phyloP scores from a whole-genome alignment of 345 rosid species.

The Salix suchowensis region DNA sequence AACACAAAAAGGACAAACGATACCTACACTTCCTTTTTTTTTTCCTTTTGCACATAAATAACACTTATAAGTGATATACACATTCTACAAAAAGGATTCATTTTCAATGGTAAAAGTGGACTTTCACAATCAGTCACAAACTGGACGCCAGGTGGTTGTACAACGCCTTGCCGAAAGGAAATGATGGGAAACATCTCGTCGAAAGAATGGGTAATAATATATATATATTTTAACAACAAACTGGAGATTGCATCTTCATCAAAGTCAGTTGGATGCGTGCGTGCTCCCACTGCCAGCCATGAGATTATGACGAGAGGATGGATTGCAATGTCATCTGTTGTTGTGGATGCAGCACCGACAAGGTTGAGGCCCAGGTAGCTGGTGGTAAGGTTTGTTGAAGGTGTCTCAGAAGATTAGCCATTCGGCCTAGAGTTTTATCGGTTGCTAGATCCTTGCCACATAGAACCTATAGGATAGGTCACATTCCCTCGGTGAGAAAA shows the following conservation, averaged over 20 bases:
- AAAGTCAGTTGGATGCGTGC: conserved; percentile 10
- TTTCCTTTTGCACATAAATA: conserved; percentile 3
- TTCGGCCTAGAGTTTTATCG: conserved; percentile 72
- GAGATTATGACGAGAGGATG: conserved; percentile 64
- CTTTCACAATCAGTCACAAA: conserved; percentile 31
- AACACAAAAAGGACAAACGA: conserved; percentile 1
- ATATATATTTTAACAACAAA: conserved; percentile 25
- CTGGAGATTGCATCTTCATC: conserved; percentile 18
- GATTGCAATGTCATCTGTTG: conserved; percentile 91
- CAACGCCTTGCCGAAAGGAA: conserved; percentile 32
- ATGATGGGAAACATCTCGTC: conserved; percentile 27
- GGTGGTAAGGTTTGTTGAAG: conserved; percentile 95
- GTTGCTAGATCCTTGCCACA: conserved; percentile 93
- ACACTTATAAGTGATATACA: conserved; percentile 37
- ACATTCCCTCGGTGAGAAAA: neutral
- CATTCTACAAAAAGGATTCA: conserved; percentile 37
- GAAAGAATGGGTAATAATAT: conserved; percentile 34
- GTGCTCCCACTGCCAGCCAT: neutral
- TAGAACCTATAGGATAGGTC: conserved; percentile 52
- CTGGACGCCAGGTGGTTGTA: conserved; percentile 23
- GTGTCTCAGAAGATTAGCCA: conserved; percentile 80
- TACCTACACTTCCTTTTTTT: conserved; percentile 15
- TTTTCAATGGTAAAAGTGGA: conserved; percentile 15
- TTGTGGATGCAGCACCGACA: conserved; percentile 90
- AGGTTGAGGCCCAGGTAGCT: conserved; percentile 78